Evolutionary conservation across 306 rosid species (phyloP).

Genomic region (Corylus avellana): DNA sequence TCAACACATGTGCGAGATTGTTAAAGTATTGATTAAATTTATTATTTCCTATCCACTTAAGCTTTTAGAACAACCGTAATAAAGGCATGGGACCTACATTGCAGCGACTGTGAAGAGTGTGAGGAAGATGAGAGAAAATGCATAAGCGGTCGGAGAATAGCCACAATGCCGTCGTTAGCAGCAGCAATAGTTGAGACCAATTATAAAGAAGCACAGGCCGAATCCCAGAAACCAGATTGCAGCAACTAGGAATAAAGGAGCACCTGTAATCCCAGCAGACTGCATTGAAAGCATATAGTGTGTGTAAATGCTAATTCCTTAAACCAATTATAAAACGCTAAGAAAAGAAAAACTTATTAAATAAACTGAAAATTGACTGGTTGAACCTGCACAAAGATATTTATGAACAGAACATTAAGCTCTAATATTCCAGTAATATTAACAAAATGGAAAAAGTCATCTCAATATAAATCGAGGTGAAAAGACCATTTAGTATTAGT

Average conservation of each 20-base stretch:
- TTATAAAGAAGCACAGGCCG: conserved; percentile 29
- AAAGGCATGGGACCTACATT: conserved; percentile 30
- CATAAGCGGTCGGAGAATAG: conserved; percentile 34
- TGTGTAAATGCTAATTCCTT: background rate
- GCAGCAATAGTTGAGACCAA: conserved; percentile 38
- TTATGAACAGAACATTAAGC: too few relatives aligned
- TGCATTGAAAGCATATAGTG: conserved; percentile 35
- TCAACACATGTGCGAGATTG: background rate
- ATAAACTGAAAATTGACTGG: background rate
- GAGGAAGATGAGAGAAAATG: conserved; percentile 38
- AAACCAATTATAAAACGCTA: background rate
- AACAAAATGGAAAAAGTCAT: too few relatives aligned
- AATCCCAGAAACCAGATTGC: conserved; percentile 63
- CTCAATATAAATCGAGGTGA: too few relatives aligned
- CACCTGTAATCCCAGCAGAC: conserved; percentile 69
- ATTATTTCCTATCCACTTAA: too few relatives aligned
- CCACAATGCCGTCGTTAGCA: conserved; percentile 12
- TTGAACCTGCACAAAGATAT: too few relatives aligned
- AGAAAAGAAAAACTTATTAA: background rate
- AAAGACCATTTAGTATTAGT: too few relatives aligned
- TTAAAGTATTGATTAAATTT: too few relatives aligned
- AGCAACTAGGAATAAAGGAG: conserved; percentile 57
- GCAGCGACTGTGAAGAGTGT: conserved; percentile 40
- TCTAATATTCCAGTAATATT: too few relatives aligned
- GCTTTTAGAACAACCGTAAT: too few relatives aligned